Evolutionary conservation across 202 grass and related monocot genomes (phyloP).

Genomic region (Schoenoplectus tabernaemontani): DNA sequence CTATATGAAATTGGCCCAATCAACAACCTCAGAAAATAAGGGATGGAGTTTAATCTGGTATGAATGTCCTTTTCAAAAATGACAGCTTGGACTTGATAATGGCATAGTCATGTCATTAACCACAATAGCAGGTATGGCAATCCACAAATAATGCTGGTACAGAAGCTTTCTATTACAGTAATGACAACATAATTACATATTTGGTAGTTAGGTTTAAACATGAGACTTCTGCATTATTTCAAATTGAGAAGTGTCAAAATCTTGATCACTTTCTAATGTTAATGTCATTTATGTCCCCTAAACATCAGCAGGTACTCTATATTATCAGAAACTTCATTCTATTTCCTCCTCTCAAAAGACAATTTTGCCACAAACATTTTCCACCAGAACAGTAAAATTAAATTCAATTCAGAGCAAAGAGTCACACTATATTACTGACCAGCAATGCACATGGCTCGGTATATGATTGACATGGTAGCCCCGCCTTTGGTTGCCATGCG

Average conservation of each 20-base stretch:
- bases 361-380: background rate
- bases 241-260: background rate
- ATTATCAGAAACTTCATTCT: background rate
- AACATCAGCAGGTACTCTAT: background rate
- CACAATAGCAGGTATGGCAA: background rate
- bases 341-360: background rate
- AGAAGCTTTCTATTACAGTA: background rate
- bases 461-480: constrained; percentile 41
- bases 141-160: background rate
- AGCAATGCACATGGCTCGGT: constrained; percentile 84
- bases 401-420: background rate
- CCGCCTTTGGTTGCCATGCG: constrained; percentile 59
- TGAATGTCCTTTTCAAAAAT: background rate
- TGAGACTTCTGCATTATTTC: background rate
- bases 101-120: background rate
- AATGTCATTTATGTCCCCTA: background rate
- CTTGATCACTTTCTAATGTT: background rate
- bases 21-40: background rate
- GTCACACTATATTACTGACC: constrained; percentile 21
- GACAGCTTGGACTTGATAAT: background rate
- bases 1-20: background rate
- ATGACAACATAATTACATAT: background rate
- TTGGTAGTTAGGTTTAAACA: background rate
- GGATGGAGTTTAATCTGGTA: background rate
- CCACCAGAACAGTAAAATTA: background rate